Evolutionary conservation across 352 stramenopile genomes (phyloP).

Genomic region (Sclerospora graminicola): DNA sequence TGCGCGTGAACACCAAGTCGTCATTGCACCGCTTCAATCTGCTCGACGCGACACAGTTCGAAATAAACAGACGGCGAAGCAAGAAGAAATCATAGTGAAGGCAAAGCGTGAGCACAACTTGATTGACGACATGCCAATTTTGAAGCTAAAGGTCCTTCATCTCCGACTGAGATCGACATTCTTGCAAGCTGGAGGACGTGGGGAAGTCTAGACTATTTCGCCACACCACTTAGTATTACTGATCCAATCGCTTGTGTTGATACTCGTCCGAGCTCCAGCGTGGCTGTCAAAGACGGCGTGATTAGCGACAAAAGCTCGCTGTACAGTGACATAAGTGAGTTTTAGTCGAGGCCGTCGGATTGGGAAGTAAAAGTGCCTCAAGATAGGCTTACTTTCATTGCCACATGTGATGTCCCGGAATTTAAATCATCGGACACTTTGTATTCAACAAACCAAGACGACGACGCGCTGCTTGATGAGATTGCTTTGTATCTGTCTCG

Average conservation of each 20-base stretch:
- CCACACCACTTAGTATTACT: slow-evolving; percentile 3
- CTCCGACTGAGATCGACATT: slow-evolving; percentile 15
- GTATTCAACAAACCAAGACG: slow-evolving; percentile 1
- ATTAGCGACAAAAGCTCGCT: slow-evolving; percentile 3
- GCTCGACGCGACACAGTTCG: slow-evolving; percentile 1
- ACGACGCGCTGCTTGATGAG: slow-evolving; percentile 16
- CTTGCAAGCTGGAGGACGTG: slow-evolving; percentile 24
- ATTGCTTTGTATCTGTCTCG: slow-evolving; percentile 11
- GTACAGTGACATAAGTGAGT: slow-evolving; percentile 21
- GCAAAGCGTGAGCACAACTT: not conserved
- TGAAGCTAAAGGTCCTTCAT: slow-evolving; percentile 9
- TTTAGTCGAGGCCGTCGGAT: slow-evolving; percentile 16
- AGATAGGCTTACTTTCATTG: not conserved
- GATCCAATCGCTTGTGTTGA: not conserved
- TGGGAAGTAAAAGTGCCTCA: slow-evolving; percentile 5
- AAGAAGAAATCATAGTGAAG: slow-evolving; percentile 4
- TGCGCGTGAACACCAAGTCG: slow-evolving; percentile 2
- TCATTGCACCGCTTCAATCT: slow-evolving; percentile 7
- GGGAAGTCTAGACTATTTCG: slow-evolving; percentile 17
- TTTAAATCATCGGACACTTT: not conserved
- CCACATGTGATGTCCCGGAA: not conserved
- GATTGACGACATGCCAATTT: slow-evolving; percentile 15
- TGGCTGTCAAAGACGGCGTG: not conserved
- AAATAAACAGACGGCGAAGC: not conserved
- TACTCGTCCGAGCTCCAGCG: not conserved